Conservation (phyloP, 805 yeast species). For the Candida vartiovaarae region DNA sequence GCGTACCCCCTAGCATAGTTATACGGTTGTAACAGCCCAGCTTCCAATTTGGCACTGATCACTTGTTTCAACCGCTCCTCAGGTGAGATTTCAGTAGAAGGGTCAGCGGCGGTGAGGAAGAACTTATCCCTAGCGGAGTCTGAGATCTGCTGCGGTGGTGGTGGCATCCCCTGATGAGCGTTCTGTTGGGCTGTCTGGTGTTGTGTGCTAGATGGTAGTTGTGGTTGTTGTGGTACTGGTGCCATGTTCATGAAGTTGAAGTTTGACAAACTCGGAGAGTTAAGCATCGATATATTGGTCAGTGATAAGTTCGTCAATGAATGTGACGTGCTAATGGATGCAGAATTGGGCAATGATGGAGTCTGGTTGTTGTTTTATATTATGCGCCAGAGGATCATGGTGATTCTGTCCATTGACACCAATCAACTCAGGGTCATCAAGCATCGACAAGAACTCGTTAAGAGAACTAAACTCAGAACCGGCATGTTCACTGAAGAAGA, state of each 20-base stretch:
- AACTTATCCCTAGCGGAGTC: slow-evolving; percentile 89
- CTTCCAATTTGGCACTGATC: slow-evolving; percentile 88
- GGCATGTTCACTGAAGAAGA: slow-evolving; percentile 84
- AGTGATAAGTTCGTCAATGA: slow-evolving; percentile 23
- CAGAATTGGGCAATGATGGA: neutral
- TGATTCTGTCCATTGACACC: slow-evolving; percentile 26
- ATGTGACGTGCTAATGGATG: slow-evolving; percentile 16
- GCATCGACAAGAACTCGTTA: slow-evolving; percentile 82
- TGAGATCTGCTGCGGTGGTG: slow-evolving; percentile 21
- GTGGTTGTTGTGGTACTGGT: slow-evolving; percentile 4
- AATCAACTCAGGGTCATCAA: slow-evolving; percentile 76
- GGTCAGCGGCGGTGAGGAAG: slow-evolving; percentile 94
- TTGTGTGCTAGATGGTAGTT: slow-evolving; percentile 5
- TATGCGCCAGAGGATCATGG: too few relatives aligned
- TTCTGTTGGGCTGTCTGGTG: too few relatives aligned
- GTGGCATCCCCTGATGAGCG: slow-evolving; percentile 4
- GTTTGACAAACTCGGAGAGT: slow-evolving; percentile 13
- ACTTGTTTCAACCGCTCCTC: slow-evolving; percentile 91
- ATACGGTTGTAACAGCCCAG: slow-evolving; percentile 87
- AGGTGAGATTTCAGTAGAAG: slow-evolving; percentile 88
- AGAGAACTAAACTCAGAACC: slow-evolving; percentile 88
- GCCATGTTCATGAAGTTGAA: neutral
- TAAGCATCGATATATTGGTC: slow-evolving; percentile 16
- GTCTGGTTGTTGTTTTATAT: neutral
- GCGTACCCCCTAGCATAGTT: slow-evolving; percentile 93